Conservation (phyloP, 129 eudicot species). For the Pseudognaphalium luteoalbum region DNA sequence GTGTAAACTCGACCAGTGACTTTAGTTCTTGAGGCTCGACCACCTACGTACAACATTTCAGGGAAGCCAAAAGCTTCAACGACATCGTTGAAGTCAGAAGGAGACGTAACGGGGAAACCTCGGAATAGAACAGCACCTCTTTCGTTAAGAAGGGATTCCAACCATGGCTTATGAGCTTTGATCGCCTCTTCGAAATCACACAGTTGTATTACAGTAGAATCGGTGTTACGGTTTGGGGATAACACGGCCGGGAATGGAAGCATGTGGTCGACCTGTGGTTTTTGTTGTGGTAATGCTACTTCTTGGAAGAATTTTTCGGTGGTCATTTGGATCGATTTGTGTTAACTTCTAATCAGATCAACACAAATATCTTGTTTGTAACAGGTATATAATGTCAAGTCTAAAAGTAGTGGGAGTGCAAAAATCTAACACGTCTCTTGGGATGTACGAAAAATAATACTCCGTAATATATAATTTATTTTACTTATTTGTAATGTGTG, state of each 20-base stretch:
- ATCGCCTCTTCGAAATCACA: slow-evolving; percentile 38
- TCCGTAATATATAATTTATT: no score
- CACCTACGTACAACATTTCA: slow-evolving; percentile 65
- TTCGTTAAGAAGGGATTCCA: slow-evolving; percentile 44
- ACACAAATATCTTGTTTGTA: no score
- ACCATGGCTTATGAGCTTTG: slow-evolving; percentile 52
- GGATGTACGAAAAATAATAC: no score
- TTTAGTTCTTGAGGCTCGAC: slow-evolving; percentile 64
- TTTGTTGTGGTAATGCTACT: slow-evolving; percentile 41
- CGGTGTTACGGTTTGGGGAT: slow-evolving; percentile 33
- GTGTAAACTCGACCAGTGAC: slow-evolving; percentile 82
- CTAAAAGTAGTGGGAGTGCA: not conserved
- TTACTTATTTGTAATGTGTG: not conserved
- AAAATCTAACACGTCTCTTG: slow-evolving; percentile 8
- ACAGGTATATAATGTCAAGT: no score
- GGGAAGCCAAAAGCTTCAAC: slow-evolving; percentile 77
- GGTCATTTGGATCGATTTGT: slow-evolving; percentile 3
- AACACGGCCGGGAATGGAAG: slow-evolving; percentile 53
- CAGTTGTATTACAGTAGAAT: not conserved
- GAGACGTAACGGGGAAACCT: slow-evolving; percentile 50
- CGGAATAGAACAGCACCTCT: slow-evolving; percentile 74
- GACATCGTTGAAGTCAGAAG: slow-evolving; percentile 62
- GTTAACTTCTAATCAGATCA: no score
- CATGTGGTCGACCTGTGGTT: not conserved
- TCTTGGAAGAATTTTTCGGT: slow-evolving; percentile 37